A percentile compares a stretch with the other conserved stretches of the same genome.
These are phyloP conservation scores for Dryadomyces quercivorus DNA, from an alignment of 2,329 filamentous ascomycete genomes.

Conservation along the genomic window DNA sequence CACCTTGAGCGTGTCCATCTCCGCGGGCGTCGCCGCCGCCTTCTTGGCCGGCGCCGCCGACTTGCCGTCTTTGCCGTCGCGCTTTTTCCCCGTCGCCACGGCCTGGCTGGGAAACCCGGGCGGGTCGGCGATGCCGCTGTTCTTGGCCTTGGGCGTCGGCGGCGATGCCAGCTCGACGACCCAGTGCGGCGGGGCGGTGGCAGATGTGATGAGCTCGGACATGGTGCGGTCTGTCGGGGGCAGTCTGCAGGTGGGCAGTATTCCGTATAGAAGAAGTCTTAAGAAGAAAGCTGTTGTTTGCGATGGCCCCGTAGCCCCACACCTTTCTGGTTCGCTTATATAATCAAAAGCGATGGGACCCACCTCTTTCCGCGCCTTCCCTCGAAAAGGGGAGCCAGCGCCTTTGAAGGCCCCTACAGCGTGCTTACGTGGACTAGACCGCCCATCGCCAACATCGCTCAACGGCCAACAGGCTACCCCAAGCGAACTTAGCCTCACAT, in stretches of 20 bases:
- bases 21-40: constrained; percentile 54
- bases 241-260: too few relatives aligned
- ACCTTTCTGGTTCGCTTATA: too few relatives aligned
- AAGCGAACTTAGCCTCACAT: neutral
- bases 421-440: too few relatives aligned
- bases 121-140: constrained; percentile 63
- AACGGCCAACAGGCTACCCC: too few relatives aligned
- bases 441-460: too few relatives aligned
- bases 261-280: too few relatives aligned
- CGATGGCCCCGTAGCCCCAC: too few relatives aligned
- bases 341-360: too few relatives aligned
- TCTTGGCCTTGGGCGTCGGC: constrained; percentile 53
- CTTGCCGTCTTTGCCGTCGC: constrained; percentile 22
- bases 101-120: constrained; percentile 60
- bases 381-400: too few relatives aligned
- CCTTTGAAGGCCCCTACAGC: too few relatives aligned
- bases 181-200: constrained; percentile 54
- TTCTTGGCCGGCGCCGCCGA: constrained; percentile 31
- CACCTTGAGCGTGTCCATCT: constrained; percentile 91
- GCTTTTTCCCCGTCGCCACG: constrained; percentile 20
- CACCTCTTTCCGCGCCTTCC: too few relatives aligned
- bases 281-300: too few relatives aligned
- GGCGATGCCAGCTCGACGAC: constrained; percentile 66
- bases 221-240: constrained; percentile 13
- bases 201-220: constrained; percentile 14